phyloP scores from a whole-genome alignment of 345 rosid species.

The Corchorus olitorius region DNA sequence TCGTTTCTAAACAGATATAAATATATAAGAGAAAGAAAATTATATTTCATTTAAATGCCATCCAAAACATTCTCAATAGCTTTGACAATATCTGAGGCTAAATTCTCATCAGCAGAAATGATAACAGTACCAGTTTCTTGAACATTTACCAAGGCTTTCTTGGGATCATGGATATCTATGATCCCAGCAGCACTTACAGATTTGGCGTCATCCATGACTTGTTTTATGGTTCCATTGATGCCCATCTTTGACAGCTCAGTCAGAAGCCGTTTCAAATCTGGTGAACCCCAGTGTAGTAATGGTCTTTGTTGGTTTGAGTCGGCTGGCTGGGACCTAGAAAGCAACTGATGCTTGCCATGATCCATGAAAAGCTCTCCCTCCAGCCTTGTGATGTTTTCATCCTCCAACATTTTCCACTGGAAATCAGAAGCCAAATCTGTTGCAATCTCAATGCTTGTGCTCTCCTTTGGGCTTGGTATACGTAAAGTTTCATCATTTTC shows the following conservation, averaged over 20 bases:
- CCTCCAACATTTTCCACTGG: slow-evolving; percentile 48
- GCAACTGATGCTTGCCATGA: slow-evolving; percentile 47
- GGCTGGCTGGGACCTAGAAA: slow-evolving; percentile 35
- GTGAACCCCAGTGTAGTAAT: slow-evolving; percentile 52
- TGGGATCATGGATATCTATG: slow-evolving; percentile 44
- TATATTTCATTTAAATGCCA: slow-evolving; percentile 36
- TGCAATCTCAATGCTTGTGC: slow-evolving; percentile 47
- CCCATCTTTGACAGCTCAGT: slow-evolving; percentile 51
- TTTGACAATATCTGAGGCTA: slow-evolving; percentile 46
- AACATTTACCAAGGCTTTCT: slow-evolving; percentile 49
- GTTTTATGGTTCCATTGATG: slow-evolving; percentile 47
- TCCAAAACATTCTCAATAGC: slow-evolving; percentile 49
- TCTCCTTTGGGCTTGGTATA: slow-evolving; percentile 39
- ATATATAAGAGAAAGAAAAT: not conserved
- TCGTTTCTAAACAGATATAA: not conserved
- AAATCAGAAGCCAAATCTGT: slow-evolving; percentile 52
- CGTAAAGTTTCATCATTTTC: slow-evolving; percentile 48
- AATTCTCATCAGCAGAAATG: slow-evolving; percentile 42
- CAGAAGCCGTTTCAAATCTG: slow-evolving; percentile 49
- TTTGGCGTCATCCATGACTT: slow-evolving; percentile 29
- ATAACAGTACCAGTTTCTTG: slow-evolving; percentile 42
- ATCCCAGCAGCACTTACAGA: slow-evolving; percentile 20
- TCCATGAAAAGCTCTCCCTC: slow-evolving; percentile 58
- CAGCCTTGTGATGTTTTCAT: slow-evolving; percentile 52
- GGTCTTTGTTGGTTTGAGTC: slow-evolving; percentile 32